Evolutionary conservation across 148 eudicot genomes (phyloP), one percentile per base, ranked within the genome.

Genomic region (Simmondsia chinensis): DNA sequence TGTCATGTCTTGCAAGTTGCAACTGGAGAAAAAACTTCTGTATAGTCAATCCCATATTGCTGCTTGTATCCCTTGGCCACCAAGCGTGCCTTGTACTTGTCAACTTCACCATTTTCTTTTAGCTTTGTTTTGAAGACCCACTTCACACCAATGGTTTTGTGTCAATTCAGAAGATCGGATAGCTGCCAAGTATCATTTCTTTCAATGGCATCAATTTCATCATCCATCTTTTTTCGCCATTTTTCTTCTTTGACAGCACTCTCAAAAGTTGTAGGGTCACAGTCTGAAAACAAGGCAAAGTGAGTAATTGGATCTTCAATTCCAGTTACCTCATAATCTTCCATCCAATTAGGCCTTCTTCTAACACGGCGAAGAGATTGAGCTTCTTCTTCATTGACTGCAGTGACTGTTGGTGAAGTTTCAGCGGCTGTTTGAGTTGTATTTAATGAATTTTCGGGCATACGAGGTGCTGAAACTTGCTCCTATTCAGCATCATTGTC

Each of bases 91-190:
- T 43, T 23, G 19, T 9, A 43, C 8, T 9, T 43, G 30, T 43
- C 47, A 43, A 21, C 47, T 0, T 43, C 47, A 5, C 47, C 21
- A n/a, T n/a, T n/a, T n/a, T n/a, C n/a, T n/a, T n/a, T n/a, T n/a
- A n/a, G n/a, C n/a, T n/a, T n/a, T n/a, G 28, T 41, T 11, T 43
- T 43, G 25, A 20, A 43, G 7, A 20, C 47, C 31, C 31, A 24
- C 47, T 43, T 43, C 9, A 43, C 31, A 43, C 47, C 31, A 43
- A 12, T 43, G 13, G 31, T 13, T 3, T 43, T 43, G 9, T 43
- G 47, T 8, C 31, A 14, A 7, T 43, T 2, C 6, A 3, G 47
- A n/a, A 43, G 47, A 24, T 13, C 15, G 7, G n/a, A n/a, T 13
- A 43, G 13, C 47, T 43, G 17, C 2, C 18, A 43, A 1, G 47